Evolutionary conservation across 805 yeast genomes (phyloP).

Genomic region (Candida boidinii): DNA sequence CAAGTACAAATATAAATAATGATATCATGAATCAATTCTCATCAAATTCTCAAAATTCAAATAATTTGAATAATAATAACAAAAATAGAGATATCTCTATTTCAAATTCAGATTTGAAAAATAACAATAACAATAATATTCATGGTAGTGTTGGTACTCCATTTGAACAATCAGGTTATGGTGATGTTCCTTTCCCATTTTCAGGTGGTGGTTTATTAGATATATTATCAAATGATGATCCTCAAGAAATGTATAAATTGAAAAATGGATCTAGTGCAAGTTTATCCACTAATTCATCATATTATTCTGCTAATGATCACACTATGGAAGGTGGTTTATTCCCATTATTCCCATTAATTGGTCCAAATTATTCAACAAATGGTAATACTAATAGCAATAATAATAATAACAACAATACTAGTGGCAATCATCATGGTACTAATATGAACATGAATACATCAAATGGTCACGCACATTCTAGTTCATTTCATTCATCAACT

Average conservation of each 20-base stretch:
- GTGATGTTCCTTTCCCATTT: constrained; percentile 13
- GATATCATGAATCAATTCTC: not conserved
- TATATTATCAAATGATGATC: constrained; percentile 14
- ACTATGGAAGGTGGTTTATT: constrained; percentile 22
- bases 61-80: not conserved
- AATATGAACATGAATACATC: too few relatives aligned
- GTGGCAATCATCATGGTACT: not conserved
- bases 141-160: not conserved
- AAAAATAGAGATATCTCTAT: not conserved
- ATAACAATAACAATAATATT: not conserved
- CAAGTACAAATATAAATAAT: not conserved
- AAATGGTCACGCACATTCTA: too few relatives aligned
- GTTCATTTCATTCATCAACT: too few relatives aligned
- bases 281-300: constrained; percentile 10
- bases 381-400: not conserved
- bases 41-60: too few relatives aligned
- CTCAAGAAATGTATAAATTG: constrained; percentile 6
- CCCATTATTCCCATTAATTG: constrained; percentile 24
- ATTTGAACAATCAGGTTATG: constrained; percentile 1
- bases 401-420: not conserved
- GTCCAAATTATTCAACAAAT: constrained; percentile 15
- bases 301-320: too few relatives aligned
- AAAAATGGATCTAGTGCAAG: constrained; percentile 9
- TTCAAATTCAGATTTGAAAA: not conserved
- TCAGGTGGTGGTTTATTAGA: constrained; percentile 25